These are phyloP conservation scores for Candida silvatica DNA, from an alignment of 805 yeast species.

Conservation along the genomic window DNA sequence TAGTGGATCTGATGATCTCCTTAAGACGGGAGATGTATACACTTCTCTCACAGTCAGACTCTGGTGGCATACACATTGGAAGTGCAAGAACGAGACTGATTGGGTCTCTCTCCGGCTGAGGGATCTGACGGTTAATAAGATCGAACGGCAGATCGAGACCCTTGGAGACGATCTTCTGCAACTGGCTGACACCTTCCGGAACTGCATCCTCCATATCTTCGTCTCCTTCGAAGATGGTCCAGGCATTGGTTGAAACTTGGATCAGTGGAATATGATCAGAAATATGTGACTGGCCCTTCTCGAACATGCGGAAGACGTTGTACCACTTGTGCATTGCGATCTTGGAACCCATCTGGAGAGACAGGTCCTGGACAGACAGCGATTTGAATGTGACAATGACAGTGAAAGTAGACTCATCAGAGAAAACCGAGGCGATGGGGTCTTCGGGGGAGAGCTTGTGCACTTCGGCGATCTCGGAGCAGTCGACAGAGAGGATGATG, in stretches of 20 bases:
- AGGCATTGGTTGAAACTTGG: slow-evolving; percentile 43
- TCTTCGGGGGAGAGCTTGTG: slow-evolving; percentile 8
- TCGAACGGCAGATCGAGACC: slow-evolving; percentile 34
- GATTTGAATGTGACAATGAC: slow-evolving; percentile 19
- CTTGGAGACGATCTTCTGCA: slow-evolving; percentile 27
- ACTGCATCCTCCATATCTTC: slow-evolving; percentile 17
- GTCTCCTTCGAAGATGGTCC: slow-evolving; percentile 33
- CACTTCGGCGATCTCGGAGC: slow-evolving; percentile 11
- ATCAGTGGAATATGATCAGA: slow-evolving; percentile 23
- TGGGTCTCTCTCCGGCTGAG: slow-evolving; percentile 28
- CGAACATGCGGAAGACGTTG: slow-evolving; percentile 15
- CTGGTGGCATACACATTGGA: slow-evolving; percentile 15
- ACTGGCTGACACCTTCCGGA: slow-evolving; percentile 31
- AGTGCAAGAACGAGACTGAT: slow-evolving; percentile 17
- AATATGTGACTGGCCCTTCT: slow-evolving; percentile 4
- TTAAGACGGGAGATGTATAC: slow-evolving; percentile 14
- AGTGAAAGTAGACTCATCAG: slow-evolving; percentile 5
- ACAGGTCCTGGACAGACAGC: slow-evolving; percentile 17
- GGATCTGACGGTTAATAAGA: slow-evolving; percentile 28
- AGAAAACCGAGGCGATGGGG: slow-evolving; percentile 19
- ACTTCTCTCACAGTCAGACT: slow-evolving; percentile 10
- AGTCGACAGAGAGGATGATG: slow-evolving; percentile 11
- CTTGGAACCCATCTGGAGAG: slow-evolving; percentile 11
- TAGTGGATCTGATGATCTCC: slow-evolving; percentile 5
- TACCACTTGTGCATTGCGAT: slow-evolving; percentile 21